phyloP scores from a whole-genome alignment of 1,284 basidiomycete genomes.

The Trametes hirsuta region DNA sequence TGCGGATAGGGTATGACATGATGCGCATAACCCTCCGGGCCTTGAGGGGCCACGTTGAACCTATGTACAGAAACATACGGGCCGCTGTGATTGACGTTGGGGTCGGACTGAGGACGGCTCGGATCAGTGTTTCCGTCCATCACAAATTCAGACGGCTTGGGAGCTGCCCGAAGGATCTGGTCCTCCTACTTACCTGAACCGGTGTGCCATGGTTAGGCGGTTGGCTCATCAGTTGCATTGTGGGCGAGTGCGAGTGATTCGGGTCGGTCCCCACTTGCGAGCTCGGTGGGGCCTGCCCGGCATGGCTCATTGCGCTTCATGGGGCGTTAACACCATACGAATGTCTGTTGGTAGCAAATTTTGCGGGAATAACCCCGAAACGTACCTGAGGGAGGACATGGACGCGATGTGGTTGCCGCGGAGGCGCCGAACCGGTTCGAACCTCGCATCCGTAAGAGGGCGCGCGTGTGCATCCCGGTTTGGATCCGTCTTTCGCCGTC shows the following conservation, averaged over 20 bases:
- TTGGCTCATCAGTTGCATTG: constrained; percentile 24
- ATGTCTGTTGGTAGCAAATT: neutral
- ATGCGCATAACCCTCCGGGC: constrained; percentile 16
- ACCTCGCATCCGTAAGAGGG: constrained; percentile 1
- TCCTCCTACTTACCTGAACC: constrained; percentile 20
- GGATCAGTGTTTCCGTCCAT: neutral
- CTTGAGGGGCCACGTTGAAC: constrained; percentile 4
- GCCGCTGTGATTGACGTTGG: neutral
- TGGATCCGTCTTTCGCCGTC: neutral
- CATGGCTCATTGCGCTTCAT: constrained; percentile 23
- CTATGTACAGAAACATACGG: constrained; percentile 17
- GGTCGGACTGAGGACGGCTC: constrained; percentile 11
- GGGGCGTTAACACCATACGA: neutral
- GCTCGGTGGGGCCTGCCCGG: constrained; percentile 10
- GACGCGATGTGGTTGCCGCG: constrained; percentile 15
- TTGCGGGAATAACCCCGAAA: neutral
- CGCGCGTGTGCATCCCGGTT: neutral
- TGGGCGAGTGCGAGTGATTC: constrained; percentile 23
- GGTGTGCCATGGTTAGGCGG: constrained; percentile 20
- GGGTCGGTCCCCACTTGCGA: constrained; percentile 18
- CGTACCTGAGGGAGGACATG: constrained; percentile 22
- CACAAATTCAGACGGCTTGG: neutral
- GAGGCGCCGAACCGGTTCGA: constrained; percentile 29
- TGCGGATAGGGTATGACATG: constrained; percentile 20
- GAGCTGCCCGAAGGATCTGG: neutral